Evolutionary conservation across 805 yeast species (phyloP).

Genomic region (Clavispora phyllophila): DNA sequence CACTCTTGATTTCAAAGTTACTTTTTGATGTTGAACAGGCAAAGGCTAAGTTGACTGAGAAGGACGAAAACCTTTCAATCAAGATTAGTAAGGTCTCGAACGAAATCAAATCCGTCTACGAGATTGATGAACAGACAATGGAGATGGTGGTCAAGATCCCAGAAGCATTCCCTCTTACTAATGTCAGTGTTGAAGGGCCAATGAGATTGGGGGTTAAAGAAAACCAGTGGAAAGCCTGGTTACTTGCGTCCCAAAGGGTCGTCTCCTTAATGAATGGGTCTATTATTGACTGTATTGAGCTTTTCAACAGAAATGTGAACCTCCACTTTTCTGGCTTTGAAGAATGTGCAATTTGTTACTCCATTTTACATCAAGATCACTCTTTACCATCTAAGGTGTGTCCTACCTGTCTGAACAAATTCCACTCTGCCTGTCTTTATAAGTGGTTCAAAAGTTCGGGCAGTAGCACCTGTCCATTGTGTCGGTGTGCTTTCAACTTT

Average conservation of each 20-base stretch:
- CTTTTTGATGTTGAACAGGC: slow-evolving; percentile 45
- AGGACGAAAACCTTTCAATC: slow-evolving; percentile 48
- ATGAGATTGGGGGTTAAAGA: slow-evolving; percentile 85
- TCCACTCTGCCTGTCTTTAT: slow-evolving; percentile 92
- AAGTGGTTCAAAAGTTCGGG: slow-evolving; percentile 97
- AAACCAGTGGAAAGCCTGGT: slow-evolving; percentile 92
- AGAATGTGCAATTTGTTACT: slow-evolving; percentile 96
- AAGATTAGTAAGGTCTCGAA: slow-evolving; percentile 55
- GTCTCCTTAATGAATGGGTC: slow-evolving; percentile 72
- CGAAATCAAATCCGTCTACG: slow-evolving; percentile 68
- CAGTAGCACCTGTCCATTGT: slow-evolving; percentile 88
- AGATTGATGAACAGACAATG: slow-evolving; percentile 82
- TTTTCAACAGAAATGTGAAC: slow-evolving; percentile 68
- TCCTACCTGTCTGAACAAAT: slow-evolving; percentile 85
- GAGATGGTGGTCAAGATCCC: slow-evolving; percentile 78
- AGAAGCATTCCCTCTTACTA: slow-evolving; percentile 67
- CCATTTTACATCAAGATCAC: slow-evolving; percentile 84
- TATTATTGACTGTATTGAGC: slow-evolving; percentile 59
- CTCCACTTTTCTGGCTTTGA: slow-evolving; percentile 90
- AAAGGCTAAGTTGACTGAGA: slow-evolving; percentile 25
- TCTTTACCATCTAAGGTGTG: slow-evolving; percentile 87
- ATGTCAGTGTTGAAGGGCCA: slow-evolving; percentile 71
- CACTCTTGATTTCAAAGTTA: slow-evolving; percentile 54
- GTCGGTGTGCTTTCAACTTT: slow-evolving; percentile 65
- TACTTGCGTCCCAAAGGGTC: slow-evolving; percentile 82